Evolutionary conservation across 2,329 filamentous ascomycete species (phyloP), one percentile per base, ranked within the genome.

Genomic region (Aspergillus awamori): DNA sequence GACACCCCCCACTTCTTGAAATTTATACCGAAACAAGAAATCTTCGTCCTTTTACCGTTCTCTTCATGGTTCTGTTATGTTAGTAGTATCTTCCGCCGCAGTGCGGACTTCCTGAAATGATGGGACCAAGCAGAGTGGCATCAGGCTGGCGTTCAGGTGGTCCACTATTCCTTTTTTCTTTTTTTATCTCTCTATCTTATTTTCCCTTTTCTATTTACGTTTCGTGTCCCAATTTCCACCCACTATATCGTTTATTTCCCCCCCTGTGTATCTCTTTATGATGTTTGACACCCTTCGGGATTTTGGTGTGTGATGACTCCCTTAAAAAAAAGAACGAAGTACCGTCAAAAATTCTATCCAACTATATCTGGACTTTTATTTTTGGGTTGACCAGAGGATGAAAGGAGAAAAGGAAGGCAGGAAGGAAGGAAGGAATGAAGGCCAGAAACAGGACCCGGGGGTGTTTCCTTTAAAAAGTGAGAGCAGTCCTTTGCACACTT

Each of bases 71-170:
- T 70, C 72, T 70, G 65, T 71, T 72, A 68, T 70, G 67, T 70
- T 74, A 69, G 66, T 74, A 70, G 66, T 74, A 69, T 70, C 69
- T 63, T 68, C 69, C 65, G 65, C 61, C 63, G 65, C 59, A 52
- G 48, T 56, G 59, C 55, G 63, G 64, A 63, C 55, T 65, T 67
- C 59, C 64, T 71, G 72, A 67, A 69, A 65, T 68, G 69, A 72
- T 72, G 69, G 70, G 71, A 74, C 70, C 67, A 68, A 69, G 72
- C 72, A 75, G 71, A 72, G 72, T 76, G 74, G 74, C 75, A 76
- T 76, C 71, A 73, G 75, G 75, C 75, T 74, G 75, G 75, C 75
- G 75, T 77, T 77, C 71, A 70, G 75, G 75, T 74, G 74, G 74
- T 75, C 67, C 70, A 72, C 67, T 65, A 69, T 69, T 69, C 58